Conservation (phyloP, 1,139 yeast genomes). For the Sugiyamaella japonica region DNA sequence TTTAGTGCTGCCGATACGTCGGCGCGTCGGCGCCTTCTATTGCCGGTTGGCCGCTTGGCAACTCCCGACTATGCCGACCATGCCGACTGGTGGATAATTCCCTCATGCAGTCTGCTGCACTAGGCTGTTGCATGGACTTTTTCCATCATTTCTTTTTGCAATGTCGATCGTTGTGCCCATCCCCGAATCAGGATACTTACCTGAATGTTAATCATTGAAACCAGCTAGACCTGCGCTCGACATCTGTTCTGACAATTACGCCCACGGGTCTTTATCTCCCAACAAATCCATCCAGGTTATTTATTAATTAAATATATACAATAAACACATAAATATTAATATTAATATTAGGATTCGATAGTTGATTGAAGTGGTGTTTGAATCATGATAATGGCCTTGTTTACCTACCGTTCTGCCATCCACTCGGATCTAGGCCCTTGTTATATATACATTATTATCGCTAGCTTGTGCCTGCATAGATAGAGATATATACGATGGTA, state of each 20-base stretch:
- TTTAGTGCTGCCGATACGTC: no score
- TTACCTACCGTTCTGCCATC: no score
- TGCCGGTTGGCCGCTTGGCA: conserved; percentile 1
- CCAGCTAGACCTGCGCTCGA: background rate
- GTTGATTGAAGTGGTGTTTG: no score
- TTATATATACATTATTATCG: no score
- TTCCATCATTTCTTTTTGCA: background rate
- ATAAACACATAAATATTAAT: no score
- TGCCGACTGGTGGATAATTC: background rate
- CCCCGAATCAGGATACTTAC: background rate
- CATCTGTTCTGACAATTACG: background rate
- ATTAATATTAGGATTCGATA: no score
- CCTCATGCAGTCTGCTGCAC: conserved; percentile 7
- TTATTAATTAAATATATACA: no score
- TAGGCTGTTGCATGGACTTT: conserved; percentile 5
- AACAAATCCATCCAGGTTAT: background rate
- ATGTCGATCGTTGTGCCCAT: background rate
- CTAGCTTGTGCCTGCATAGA: no score
- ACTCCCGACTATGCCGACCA: background rate
- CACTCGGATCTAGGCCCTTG: no score
- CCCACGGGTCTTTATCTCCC: conserved; percentile 5
- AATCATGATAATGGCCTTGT: background rate
- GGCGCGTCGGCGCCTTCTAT: conserved; percentile 6
- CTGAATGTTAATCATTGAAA: conserved; percentile 5
- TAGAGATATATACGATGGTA: no score